A percentile compares a stretch with the other conserved stretches of the same genome.
Conservation (phyloP, 2,329 filamentous ascomycete genomes). For the Colletotrichum sp. region DNA sequence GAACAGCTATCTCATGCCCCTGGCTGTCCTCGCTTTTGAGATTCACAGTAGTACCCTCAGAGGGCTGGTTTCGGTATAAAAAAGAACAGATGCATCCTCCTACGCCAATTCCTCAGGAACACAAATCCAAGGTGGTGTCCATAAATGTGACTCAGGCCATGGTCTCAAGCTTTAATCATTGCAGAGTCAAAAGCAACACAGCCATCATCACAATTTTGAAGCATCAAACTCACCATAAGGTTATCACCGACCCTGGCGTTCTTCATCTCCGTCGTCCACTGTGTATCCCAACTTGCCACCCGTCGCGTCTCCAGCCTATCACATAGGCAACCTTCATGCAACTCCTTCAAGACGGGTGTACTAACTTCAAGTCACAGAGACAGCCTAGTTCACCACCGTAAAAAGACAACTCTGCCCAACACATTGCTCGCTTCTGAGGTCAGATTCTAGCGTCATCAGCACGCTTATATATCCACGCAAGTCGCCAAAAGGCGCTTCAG, state of each 20-base stretch:
- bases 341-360: fast-evolving
- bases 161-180: too few species aligned
- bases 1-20: too few species aligned
- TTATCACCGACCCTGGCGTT: fast-evolving
- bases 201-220: background rate
- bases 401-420: too few species aligned
- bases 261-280: fast-evolving
- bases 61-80: too few species aligned
- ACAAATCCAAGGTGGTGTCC: too few species aligned
- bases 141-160: too few species aligned
- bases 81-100: too few species aligned
- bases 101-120: too few species aligned
- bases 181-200: background rate
- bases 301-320: fast-evolving
- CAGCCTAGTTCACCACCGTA: too few species aligned
- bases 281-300: fast-evolving
- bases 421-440: background rate
- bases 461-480: background rate
- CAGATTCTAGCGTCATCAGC: fast-evolving
- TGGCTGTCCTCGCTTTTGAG: too few species aligned
- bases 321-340: too few species aligned
- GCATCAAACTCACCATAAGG: background rate
- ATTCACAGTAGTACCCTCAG: too few species aligned
- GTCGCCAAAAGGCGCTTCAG: fast-evolving
- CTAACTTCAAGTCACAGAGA: background rate